Percentiles rank a stretch among this genome's conserved stretches.
Conservation (phyloP, 352 stramenopile genomes). For the Pilasporangium apinafurcum region DNA sequence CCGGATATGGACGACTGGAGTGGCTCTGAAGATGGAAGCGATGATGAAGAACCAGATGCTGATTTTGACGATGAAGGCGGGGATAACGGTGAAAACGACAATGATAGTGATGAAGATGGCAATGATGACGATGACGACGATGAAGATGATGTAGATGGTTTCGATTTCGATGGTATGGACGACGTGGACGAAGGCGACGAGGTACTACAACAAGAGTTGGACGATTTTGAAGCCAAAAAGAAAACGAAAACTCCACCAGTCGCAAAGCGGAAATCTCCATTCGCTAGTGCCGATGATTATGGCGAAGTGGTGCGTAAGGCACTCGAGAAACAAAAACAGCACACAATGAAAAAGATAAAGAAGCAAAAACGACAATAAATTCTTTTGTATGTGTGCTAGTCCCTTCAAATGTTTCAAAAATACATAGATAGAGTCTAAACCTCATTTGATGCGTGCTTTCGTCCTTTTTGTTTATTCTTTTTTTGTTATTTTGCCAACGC, state of each 20-base stretch:
- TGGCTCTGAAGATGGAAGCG: conserved; percentile 39
- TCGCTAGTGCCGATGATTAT: conserved; percentile 75
- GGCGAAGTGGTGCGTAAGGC: conserved; percentile 61
- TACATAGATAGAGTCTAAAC: too few relatives aligned
- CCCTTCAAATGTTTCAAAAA: too few relatives aligned
- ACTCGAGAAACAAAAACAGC: conserved; percentile 43
- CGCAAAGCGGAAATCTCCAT: conserved; percentile 62
- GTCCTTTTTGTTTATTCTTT: too few relatives aligned
- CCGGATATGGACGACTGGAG: conserved; percentile 67
- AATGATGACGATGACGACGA: conserved; percentile 18
- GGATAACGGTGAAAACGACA: conserved; percentile 48
- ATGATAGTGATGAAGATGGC: conserved; percentile 18
- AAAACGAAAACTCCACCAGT: conserved; percentile 43
- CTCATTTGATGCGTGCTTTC: too few relatives aligned
- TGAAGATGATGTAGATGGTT: conserved; percentile 18
- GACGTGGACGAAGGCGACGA: conserved; percentile 28
- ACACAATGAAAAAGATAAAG: conserved; percentile 24
- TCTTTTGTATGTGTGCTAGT: too few relatives aligned
- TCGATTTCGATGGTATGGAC: conserved; percentile 14
- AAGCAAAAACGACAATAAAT: conserved; percentile 25
- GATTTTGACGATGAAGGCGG: conserved; percentile 33
- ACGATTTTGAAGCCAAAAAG: conserved; percentile 26
- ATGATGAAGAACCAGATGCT: too few relatives aligned
- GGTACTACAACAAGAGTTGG: conserved; percentile 27
- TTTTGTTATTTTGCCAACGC: conserved; percentile 29